phyloP scores from a whole-genome alignment of 2,329 filamentous ascomycete species.

The Claviceps quebecensis region DNA sequence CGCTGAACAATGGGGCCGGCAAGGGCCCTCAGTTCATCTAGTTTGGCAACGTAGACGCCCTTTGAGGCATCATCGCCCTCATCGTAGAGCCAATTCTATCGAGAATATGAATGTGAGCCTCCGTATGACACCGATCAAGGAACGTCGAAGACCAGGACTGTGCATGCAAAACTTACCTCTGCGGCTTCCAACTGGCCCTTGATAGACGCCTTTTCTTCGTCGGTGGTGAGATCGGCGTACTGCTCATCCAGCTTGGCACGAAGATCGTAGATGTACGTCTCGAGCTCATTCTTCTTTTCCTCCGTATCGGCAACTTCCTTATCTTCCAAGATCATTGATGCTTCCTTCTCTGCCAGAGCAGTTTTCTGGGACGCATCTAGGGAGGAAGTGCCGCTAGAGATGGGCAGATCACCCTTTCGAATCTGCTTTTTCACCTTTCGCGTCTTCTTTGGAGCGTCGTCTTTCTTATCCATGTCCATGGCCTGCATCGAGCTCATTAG shows the following conservation, averaged over 20 bases:
- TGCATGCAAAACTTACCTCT: slow-evolving; percentile 54
- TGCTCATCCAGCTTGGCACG: slow-evolving; percentile 89
- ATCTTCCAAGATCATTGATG: slow-evolving; percentile 90
- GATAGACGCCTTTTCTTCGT: slow-evolving; percentile 84
- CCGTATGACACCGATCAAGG: too few relatives aligned
- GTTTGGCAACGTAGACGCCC: slow-evolving; percentile 85
- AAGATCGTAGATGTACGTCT: slow-evolving; percentile 93
- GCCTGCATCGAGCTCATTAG: slow-evolving; percentile 33
- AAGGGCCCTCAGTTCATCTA: slow-evolving; percentile 85
- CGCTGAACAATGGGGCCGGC: slow-evolving; percentile 86
- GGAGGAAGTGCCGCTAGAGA: slow-evolving; percentile 69
- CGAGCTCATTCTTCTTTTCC: slow-evolving; percentile 99
- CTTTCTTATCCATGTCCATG: slow-evolving; percentile 71
- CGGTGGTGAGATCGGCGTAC: slow-evolving; percentile 75
- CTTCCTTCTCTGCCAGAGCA: slow-evolving; percentile 65
- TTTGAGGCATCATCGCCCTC: slow-evolving; percentile 92
- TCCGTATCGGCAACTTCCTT: slow-evolving; percentile 97
- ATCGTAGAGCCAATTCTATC: slow-evolving; percentile 95
- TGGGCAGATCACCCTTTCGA: slow-evolving; percentile 87
- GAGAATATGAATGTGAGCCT: slow-evolving; percentile 5
- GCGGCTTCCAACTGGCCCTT: slow-evolving; percentile 67
- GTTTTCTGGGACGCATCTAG: slow-evolving; percentile 58
- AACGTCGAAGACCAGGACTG: too few relatives aligned
- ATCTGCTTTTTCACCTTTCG: slow-evolving; percentile 99
- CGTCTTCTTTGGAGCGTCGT: slow-evolving; percentile 65